These are phyloP conservation scores for Dendryphion nanum DNA, from an alignment of 2,329 filamentous ascomycete genomes.

Conservation along the genomic window DNA sequence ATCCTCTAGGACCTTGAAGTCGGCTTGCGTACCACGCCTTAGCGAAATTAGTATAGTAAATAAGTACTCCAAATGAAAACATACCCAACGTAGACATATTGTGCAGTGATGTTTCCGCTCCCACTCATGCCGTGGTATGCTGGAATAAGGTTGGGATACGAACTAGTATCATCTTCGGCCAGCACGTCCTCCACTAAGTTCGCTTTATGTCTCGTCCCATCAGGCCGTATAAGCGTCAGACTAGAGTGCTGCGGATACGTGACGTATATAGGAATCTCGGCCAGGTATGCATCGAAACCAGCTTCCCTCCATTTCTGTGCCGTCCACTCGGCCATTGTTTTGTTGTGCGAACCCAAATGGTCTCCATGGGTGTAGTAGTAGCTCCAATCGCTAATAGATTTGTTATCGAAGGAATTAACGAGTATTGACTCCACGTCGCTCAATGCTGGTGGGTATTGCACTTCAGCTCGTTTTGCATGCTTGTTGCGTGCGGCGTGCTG, in stretches of 20 bases:
- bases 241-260: constrained; percentile 21
- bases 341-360: constrained; percentile 24
- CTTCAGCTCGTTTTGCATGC: constrained; percentile 14
- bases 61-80: constrained; percentile 11
- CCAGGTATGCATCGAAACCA: constrained; percentile 15
- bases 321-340: constrained; percentile 30
- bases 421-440: constrained; percentile 24
- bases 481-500: constrained; percentile 9
- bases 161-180: constrained; percentile 18
- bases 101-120: constrained; percentile 39
- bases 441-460: constrained; percentile 17
- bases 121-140: constrained; percentile 44
- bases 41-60: not conserved
- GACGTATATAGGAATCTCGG: constrained; percentile 17
- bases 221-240: constrained; percentile 11
- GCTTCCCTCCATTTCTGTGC: constrained; percentile 21
- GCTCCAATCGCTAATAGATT: constrained; percentile 18
- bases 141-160: constrained; percentile 32
- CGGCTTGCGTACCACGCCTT: constrained; percentile 26
- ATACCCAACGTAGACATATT: constrained; percentile 42
- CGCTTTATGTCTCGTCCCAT: constrained; percentile 14
- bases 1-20: constrained; percentile 39
- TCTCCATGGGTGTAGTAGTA: constrained; percentile 26
- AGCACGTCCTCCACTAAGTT: constrained; percentile 20
- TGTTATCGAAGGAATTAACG: constrained; percentile 32